Conservation (phyloP, 2,329 filamentous ascomycete genomes). For the Elsinoe fawcettii region DNA sequence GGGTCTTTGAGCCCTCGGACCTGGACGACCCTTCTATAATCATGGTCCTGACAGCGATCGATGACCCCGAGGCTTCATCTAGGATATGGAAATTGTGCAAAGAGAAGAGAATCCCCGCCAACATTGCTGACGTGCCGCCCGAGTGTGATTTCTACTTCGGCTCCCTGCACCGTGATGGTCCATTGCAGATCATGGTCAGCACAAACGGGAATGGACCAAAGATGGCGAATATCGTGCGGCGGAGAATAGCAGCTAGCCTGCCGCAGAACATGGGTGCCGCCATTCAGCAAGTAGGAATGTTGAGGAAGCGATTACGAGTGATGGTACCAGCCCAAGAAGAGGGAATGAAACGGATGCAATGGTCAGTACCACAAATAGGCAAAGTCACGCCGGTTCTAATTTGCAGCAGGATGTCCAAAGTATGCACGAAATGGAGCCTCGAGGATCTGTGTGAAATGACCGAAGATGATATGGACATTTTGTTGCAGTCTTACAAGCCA, state of each 20-base stretch:
- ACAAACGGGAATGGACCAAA: constrained; percentile 95
- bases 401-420: constrained; percentile 72
- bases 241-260: constrained; percentile 68
- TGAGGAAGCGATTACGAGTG: constrained; percentile 71
- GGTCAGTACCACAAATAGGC: constrained; percentile 45
- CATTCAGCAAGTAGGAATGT: constrained; percentile 71
- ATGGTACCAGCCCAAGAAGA: constrained; percentile 65
- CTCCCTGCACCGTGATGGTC: constrained; percentile 87
- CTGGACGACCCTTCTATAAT: constrained; percentile 60
- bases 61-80: constrained; percentile 85
- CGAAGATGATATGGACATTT: constrained; percentile 70
- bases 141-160: constrained; percentile 99
- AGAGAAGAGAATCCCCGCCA: constrained; percentile 72
- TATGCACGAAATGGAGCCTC: constrained; percentile 80
- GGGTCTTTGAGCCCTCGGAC: constrained; percentile 77
- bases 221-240: constrained; percentile 76
- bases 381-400: constrained; percentile 6
- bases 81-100: constrained; percentile 92
- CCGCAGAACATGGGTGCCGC: constrained; percentile 76
- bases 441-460: constrained; percentile 77
- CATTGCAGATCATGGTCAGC: constrained; percentile 95
- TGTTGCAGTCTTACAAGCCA: constrained; percentile 66
- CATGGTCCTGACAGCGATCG: constrained; percentile 90
- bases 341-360: constrained; percentile 82
- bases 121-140: constrained; percentile 91